Evolutionary conservation across 2,329 filamentous ascomycete species (phyloP).

Genomic region (Trichoderma sp.): DNA sequence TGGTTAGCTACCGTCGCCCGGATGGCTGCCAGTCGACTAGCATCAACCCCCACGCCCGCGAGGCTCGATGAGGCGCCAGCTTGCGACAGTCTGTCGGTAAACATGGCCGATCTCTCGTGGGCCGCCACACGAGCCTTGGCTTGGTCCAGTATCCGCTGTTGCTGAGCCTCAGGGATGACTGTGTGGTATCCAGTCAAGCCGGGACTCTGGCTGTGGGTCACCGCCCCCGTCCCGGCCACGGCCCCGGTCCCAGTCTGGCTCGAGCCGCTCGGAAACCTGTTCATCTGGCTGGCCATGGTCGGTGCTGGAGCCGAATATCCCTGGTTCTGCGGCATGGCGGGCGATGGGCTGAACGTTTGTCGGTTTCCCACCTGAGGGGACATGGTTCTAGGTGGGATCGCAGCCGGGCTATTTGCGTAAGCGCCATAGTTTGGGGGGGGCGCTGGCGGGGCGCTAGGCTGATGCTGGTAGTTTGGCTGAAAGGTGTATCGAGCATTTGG

Average conservation of each 20-base stretch:
- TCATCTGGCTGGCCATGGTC: constrained; percentile 31
- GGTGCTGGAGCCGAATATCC: constrained; percentile 34
- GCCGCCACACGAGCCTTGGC: constrained; percentile 47
- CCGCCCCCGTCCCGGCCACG: too few species aligned
- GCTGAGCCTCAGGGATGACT: constrained; percentile 48
- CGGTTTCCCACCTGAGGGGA: constrained; percentile 43
- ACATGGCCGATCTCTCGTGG: constrained; percentile 41
- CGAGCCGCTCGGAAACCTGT: constrained; percentile 34
- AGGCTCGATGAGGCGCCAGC: constrained; percentile 38
- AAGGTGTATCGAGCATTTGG: constrained; percentile 44
- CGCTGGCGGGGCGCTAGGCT: constrained; percentile 35
- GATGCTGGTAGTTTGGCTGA: constrained; percentile 38
- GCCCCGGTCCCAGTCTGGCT: constrained; percentile 30
- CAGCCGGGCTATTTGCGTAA: constrained; percentile 43
- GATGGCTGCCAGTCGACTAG: constrained; percentile 32
- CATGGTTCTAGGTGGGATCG: constrained; percentile 41
- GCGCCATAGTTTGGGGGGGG: constrained; percentile 38
- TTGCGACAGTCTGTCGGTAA: constrained; percentile 47
- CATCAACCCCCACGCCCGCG: constrained; percentile 37
- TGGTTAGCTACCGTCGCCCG: constrained; percentile 37
- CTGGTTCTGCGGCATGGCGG: constrained; percentile 35
- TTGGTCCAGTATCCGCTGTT: constrained; percentile 50
- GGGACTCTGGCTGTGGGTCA: constrained; percentile 34
- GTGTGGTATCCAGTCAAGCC: constrained; percentile 47
- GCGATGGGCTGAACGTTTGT: constrained; percentile 40